phyloP scores from a whole-genome alignment of 495 filamentous ascomycete species.

The Aspergillus nanangensis region DNA sequence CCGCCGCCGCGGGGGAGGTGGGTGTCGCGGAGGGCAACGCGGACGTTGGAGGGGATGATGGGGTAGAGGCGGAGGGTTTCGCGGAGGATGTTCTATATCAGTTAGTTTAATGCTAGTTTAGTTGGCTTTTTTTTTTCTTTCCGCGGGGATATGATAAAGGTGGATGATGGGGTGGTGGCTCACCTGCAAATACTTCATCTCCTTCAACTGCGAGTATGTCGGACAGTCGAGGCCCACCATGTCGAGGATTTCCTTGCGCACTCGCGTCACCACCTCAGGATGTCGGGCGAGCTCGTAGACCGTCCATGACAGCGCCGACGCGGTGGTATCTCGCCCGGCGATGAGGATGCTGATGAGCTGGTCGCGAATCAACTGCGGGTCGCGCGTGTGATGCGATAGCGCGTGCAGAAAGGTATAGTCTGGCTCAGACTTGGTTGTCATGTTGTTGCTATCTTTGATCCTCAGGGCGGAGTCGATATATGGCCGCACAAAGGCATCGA shows the following conservation, averaged over 20 bases:
- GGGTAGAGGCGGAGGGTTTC: slow-evolving; percentile 74
- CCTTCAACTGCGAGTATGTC: slow-evolving; percentile 30
- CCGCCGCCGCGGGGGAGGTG: slow-evolving; percentile 70
- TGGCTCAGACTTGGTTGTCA: no score
- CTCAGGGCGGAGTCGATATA: no score
- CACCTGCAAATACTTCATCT: slow-evolving; percentile 37
- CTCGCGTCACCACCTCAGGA: slow-evolving; percentile 12
- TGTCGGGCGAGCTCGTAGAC: slow-evolving; percentile 27
- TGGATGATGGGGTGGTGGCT: slow-evolving; percentile 40
- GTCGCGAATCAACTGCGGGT: slow-evolving; percentile 39
- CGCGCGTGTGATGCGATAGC: no score
- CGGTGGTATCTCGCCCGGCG: slow-evolving; percentile 61
- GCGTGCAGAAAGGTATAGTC: no score
- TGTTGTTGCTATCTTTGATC: no score
- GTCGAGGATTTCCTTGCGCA: slow-evolving; percentile 24
- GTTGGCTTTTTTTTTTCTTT: no score
- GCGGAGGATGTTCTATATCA: slow-evolving; percentile 27
- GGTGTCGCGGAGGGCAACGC: slow-evolving; percentile 63
- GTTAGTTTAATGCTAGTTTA: neutral
- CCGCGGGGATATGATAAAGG: neutral
- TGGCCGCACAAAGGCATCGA: no score
- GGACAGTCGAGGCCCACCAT: slow-evolving; percentile 14
- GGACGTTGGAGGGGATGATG: slow-evolving; percentile 68
- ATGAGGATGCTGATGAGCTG: slow-evolving; percentile 55
- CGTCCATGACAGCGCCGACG: slow-evolving; percentile 40